These are phyloP conservation scores for Hericium rajendrae DNA, from an alignment of 768 basidiomycete genomes.

Conservation along the genomic window DNA sequence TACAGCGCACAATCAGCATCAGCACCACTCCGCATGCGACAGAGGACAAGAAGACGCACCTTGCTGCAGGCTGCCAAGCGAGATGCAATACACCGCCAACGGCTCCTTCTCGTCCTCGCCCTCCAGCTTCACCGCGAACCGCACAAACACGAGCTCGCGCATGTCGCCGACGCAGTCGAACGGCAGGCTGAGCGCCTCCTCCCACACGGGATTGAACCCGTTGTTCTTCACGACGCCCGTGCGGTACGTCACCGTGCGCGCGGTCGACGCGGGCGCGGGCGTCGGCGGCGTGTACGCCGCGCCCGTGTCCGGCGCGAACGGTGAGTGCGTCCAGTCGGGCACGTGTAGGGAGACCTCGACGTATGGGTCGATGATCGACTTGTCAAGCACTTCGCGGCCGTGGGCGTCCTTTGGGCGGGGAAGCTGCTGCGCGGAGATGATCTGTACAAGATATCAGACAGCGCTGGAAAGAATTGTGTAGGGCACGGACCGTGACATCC, in stretches of 20 bases:
- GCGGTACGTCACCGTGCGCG: constrained; percentile 39
- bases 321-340: constrained; percentile 53
- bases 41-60: constrained; percentile 39
- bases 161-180: constrained; percentile 72
- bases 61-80: constrained; percentile 59
- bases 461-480: neutral
- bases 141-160: constrained; percentile 77
- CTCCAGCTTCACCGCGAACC: constrained; percentile 65
- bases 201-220: constrained; percentile 90
- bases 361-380: constrained; percentile 55
- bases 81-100: constrained; percentile 65
- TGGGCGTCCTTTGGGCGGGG: constrained; percentile 58
- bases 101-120: constrained; percentile 51
- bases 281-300: neutral
- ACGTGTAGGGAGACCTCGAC: constrained; percentile 74
- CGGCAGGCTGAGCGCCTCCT: constrained; percentile 57
- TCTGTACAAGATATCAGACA: constrained; percentile 18
- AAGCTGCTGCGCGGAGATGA: constrained; percentile 88
- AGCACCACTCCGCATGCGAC: constrained; percentile 9
- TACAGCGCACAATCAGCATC: constrained; percentile 27
- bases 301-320: constrained; percentile 17
- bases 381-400: constrained; percentile 47
- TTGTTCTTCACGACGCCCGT: constrained; percentile 72
- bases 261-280: constrained; percentile 21
- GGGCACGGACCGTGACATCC: constrained; percentile 45